Percentiles rank a stretch among this genome's conserved stretches.
phyloP scores from a whole-genome alignment of 2,329 filamentous ascomycete species.

The Tricladium varicosporioides region DNA sequence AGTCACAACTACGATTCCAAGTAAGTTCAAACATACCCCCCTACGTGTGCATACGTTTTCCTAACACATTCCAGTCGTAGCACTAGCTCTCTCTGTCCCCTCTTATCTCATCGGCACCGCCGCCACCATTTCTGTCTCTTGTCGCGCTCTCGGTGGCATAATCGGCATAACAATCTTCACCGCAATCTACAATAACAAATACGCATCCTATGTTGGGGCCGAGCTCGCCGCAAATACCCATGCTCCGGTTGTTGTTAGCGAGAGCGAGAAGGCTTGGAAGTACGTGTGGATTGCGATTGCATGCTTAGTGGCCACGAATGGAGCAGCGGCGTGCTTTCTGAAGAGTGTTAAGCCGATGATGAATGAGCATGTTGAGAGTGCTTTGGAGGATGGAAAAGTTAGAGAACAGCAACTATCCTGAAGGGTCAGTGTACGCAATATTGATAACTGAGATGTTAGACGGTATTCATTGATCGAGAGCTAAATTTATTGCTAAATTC shows the following conservation, averaged over 20 bases:
- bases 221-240: slow-evolving; percentile 7
- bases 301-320: slow-evolving; percentile 15
- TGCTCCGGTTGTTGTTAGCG: slow-evolving; percentile 8
- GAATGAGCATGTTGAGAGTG: slow-evolving; percentile 21
- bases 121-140: slow-evolving; percentile 18
- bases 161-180: slow-evolving; percentile 24
- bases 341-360: slow-evolving; percentile 19
- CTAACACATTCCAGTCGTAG: slow-evolving; percentile 6
- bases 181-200: slow-evolving; percentile 20
- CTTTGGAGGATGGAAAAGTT: slow-evolving; percentile 17
- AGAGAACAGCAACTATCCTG: slow-evolving; percentile 1
- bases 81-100: slow-evolving; percentile 18
- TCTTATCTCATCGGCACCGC: slow-evolving; percentile 21
- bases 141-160: slow-evolving; percentile 18
- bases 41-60: not conserved
- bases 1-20: slow-evolving; percentile 19
- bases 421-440: not conserved
- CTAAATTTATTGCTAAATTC: not conserved
- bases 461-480: not conserved
- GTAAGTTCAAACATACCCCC: not conserved
- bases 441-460: too few relatives aligned
- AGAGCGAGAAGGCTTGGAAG: slow-evolving; percentile 15
- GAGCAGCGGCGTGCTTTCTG: slow-evolving; percentile 18
- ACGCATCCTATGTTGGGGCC: slow-evolving; percentile 14
- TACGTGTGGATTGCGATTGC: slow-evolving; percentile 22